Percentiles rank a stretch among this genome's conserved stretches.
Conservation (phyloP, 345 rosid species). For the Pelargonium nanum region DNA sequence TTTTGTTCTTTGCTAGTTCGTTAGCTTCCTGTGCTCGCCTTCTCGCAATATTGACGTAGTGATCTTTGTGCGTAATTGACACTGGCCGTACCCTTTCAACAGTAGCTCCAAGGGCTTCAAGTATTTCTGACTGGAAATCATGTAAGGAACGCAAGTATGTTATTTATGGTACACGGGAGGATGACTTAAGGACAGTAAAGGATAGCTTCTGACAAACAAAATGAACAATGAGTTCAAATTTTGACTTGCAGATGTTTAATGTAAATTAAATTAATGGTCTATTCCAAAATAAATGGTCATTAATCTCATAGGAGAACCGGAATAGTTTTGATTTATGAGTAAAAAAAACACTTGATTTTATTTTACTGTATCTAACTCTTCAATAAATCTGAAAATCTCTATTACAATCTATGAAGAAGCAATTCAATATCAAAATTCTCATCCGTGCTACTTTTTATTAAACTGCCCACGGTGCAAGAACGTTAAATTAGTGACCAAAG, state of each 20-base stretch:
- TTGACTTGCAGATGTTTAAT: not conserved
- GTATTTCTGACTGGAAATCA: slow-evolving; percentile 58
- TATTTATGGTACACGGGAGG: no score
- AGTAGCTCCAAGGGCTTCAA: slow-evolving; percentile 91
- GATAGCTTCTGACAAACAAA: not conserved
- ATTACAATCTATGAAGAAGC: not conserved
- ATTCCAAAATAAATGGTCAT: no score
- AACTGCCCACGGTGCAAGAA: no score
- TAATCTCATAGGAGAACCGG: no score
- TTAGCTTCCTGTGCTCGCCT: slow-evolving; percentile 77
- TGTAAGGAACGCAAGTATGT: slow-evolving; percentile 1
- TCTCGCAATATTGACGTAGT: slow-evolving; percentile 81
- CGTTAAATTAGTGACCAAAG: no score
- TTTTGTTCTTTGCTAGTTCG: slow-evolving; percentile 34
- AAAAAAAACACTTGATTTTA: not conserved
- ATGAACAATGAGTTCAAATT: not conserved
- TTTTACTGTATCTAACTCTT: not conserved
- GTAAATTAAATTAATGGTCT: not conserved
- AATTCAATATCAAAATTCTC: not conserved
- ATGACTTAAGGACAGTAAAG: slow-evolving; percentile 7
- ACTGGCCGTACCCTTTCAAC: slow-evolving; percentile 94
- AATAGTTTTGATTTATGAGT: no score
- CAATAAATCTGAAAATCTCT: not conserved
- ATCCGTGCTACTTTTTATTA: not conserved
- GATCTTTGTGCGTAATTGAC: slow-evolving; percentile 83